Evolutionary conservation across 768 basidiomycete species (phyloP).

Genomic region (Candolleomyces efflorescens): DNA sequence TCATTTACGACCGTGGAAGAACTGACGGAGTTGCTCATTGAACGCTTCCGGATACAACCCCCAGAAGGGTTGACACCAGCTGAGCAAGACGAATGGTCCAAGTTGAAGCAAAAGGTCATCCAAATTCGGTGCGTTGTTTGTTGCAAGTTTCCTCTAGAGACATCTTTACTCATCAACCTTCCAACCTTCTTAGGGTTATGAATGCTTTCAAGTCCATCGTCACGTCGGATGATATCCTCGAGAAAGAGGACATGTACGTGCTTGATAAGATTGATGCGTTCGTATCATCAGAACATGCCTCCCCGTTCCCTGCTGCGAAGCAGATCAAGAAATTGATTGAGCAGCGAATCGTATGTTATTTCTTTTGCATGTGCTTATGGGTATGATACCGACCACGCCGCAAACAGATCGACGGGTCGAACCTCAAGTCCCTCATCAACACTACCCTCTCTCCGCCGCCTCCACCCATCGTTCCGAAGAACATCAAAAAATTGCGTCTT

Average conservation of each 20-base stretch:
- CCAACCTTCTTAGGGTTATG: constrained; percentile 54
- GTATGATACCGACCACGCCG: constrained; percentile 1
- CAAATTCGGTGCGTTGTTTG: constrained; percentile 66
- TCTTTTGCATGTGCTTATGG: constrained; percentile 3
- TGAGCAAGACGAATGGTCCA: constrained; percentile 77
- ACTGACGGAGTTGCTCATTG: constrained; percentile 75
- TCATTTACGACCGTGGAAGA: constrained; percentile 86
- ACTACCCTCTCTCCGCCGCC: constrained; percentile 63
- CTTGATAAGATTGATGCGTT: constrained; percentile 83
- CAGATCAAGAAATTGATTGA: constrained; percentile 72
- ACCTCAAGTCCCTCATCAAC: constrained; percentile 51
- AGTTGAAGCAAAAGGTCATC: constrained; percentile 82
- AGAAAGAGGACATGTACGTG: constrained; percentile 81
- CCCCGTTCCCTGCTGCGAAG: constrained; percentile 66
- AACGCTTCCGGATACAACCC: constrained; percentile 73
- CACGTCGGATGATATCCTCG: constrained; percentile 75
- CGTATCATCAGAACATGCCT: constrained; percentile 58
- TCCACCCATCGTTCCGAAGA: constrained; percentile 68
- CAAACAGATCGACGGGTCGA: constrained; percentile 42
- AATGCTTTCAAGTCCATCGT: constrained; percentile 92
- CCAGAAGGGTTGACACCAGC: constrained; percentile 58
- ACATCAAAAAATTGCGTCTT: constrained; percentile 70
- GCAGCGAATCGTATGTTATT: constrained; percentile 57
- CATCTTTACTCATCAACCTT: constrained; percentile 2
- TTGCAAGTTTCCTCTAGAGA: background rate